Evolutionary conservation across 495 filamentous ascomycete genomes (phyloP).

Genomic region (Xylaria acuta): DNA sequence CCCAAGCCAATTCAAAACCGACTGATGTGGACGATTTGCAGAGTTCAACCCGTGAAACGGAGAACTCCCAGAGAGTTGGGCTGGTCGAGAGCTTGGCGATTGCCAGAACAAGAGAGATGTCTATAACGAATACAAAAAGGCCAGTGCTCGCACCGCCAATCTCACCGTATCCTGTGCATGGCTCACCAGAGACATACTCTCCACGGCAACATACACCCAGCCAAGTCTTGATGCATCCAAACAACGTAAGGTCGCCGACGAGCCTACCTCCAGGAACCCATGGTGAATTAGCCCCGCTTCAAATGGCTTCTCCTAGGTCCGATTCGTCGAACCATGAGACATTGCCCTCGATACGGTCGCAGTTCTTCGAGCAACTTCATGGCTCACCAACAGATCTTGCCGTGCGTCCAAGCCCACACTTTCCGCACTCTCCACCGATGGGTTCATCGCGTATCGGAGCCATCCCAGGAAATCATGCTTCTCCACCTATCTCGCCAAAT

Average conservation of each 20-base stretch:
- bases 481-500: conserved; percentile 52
- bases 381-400: conserved; percentile 38
- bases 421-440: conserved; percentile 42
- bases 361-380: conserved; percentile 46
- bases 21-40: conserved; percentile 36
- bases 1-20: conserved; percentile 37
- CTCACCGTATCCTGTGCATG: conserved; percentile 35
- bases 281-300: conserved; percentile 58
- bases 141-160: conserved; percentile 40
- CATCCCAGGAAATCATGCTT: conserved; percentile 42
- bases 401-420: conserved; percentile 35
- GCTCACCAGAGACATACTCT: conserved; percentile 37
- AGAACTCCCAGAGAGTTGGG: conserved; percentile 30
- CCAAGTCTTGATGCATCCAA: conserved; percentile 41
- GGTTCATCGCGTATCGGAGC: conserved; percentile 34
- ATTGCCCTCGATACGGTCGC: conserved; percentile 55
- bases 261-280: conserved; percentile 38
- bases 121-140: conserved; percentile 31
- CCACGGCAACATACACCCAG: conserved; percentile 31
- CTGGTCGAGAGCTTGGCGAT: conserved; percentile 25
- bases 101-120: conserved; percentile 28
- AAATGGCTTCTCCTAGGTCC: conserved; percentile 52
- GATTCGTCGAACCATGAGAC: conserved; percentile 47
- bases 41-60: conserved; percentile 28
- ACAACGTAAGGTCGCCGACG: conserved; percentile 41